Conservation (phyloP, 2,329 filamentous ascomycete species). For the Botrytis elliptica region DNA sequence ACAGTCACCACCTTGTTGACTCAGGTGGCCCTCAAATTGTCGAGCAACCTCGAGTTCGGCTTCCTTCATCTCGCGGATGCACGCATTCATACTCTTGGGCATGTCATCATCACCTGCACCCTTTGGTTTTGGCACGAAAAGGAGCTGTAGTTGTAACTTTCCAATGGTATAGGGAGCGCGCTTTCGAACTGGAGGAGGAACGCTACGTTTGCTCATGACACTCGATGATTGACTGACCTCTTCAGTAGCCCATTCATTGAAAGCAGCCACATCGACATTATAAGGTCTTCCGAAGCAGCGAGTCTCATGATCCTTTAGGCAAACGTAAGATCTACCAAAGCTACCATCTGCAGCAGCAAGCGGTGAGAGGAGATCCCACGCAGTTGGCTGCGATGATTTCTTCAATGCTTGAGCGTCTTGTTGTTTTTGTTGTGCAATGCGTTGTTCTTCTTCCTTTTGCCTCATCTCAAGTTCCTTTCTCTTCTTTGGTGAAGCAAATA, state of each 20-base stretch:
- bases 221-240: constrained; percentile 75
- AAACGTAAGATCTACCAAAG: constrained; percentile 91
- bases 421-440: constrained; percentile 58
- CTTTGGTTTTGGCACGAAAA: constrained; percentile 92
- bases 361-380: constrained; percentile 84
- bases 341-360: constrained; percentile 88
- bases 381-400: constrained; percentile 62
- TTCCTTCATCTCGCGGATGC: constrained; percentile 87
- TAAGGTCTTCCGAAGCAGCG: constrained; percentile 86
- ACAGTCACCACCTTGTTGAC: constrained; percentile 96
- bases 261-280: constrained; percentile 85
- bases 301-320: constrained; percentile 86
- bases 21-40: constrained; percentile 84
- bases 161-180: constrained; percentile 95
- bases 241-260: constrained; percentile 98
- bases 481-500: constrained; percentile 94
- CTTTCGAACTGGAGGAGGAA: constrained; percentile 67
- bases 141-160: constrained; percentile 87
- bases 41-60: constrained; percentile 77
- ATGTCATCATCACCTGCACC: constrained; percentile 88
- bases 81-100: constrained; percentile 99
- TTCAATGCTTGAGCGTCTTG: constrained; percentile 65
- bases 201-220: constrained; percentile 84
- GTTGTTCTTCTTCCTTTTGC: constrained; percentile 79
- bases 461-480: constrained; percentile 89